Evolutionary conservation across 768 basidiomycete genomes (phyloP).

Genomic region (Obba rivulosa): DNA sequence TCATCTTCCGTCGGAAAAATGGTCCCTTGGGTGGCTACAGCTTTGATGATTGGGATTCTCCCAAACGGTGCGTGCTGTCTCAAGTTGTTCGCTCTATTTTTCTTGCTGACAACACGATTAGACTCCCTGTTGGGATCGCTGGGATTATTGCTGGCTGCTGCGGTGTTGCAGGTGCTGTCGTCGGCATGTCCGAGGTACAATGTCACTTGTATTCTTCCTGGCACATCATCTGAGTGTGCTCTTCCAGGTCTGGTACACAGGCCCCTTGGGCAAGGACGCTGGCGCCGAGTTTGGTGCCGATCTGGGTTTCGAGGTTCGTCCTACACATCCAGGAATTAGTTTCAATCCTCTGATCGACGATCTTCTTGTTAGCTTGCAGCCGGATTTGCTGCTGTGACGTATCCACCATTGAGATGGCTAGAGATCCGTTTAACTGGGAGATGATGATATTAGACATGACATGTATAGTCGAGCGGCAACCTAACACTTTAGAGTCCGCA

Average conservation of each 20-base stretch:
- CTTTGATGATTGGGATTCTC: conserved; percentile 41
- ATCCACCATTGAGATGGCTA: conserved; percentile 42
- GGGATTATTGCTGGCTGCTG: conserved; percentile 42
- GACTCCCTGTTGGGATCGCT: conserved; percentile 44
- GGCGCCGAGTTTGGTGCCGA: conserved; percentile 43
- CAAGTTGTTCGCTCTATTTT: background rate
- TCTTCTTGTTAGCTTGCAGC: conserved; percentile 33
- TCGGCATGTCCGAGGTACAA: conserved; percentile 48
- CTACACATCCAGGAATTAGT: background rate
- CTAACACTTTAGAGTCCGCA: no score
- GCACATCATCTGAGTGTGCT: background rate
- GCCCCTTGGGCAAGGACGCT: conserved; percentile 39
- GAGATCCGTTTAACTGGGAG: conserved; percentile 41
- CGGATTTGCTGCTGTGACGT: conserved; percentile 40
- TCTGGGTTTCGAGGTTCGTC: conserved; percentile 46
- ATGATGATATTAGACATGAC: no score
- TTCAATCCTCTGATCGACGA: background rate
- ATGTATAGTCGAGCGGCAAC: no score
- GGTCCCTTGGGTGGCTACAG: conserved; percentile 47
- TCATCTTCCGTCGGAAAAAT: conserved; percentile 39
- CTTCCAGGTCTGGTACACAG: conserved; percentile 41
- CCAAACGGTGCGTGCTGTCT: conserved; percentile 24
- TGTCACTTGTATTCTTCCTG: background rate
- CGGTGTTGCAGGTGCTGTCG: conserved; percentile 43
- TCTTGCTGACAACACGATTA: conserved; percentile 10